Evolutionary conservation across 2,329 filamentous ascomycete genomes (phyloP).

Genomic region (Clarireedia monteithiana): DNA sequence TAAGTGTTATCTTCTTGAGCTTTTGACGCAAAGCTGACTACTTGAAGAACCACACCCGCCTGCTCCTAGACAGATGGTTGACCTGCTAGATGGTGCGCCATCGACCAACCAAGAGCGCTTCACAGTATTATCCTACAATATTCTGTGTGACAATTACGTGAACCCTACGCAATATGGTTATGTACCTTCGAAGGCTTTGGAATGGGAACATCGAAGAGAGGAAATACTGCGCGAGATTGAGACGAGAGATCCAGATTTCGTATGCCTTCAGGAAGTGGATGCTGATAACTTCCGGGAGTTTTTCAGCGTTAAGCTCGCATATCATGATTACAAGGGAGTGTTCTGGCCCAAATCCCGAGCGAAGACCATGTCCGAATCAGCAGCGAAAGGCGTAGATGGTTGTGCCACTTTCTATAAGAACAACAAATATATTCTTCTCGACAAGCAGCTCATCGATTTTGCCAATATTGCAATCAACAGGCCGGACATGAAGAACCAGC

Average conservation of each 20-base stretch:
- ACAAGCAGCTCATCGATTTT: slow-evolving; percentile 93
- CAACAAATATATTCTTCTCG: slow-evolving; percentile 86
- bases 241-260: slow-evolving; percentile 74
- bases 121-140: slow-evolving; percentile 89
- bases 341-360: slow-evolving; percentile 88
- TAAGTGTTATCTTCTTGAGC: slow-evolving; percentile 38
- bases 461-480: slow-evolving; percentile 86
- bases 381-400: slow-evolving; percentile 85
- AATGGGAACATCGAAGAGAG: slow-evolving; percentile 80
- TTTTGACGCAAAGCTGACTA: slow-evolving; percentile 4
- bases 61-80: slow-evolving; percentile 65
- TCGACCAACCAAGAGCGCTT: slow-evolving; percentile 57
- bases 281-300: slow-evolving; percentile 86
- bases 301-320: slow-evolving; percentile 78
- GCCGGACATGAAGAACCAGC: slow-evolving; percentile 93
- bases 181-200: slow-evolving; percentile 70
- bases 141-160: slow-evolving; percentile 87
- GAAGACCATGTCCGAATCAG: slow-evolving; percentile 84
- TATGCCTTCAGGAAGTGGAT: slow-evolving; percentile 91
- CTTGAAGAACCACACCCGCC: slow-evolving; percentile 67
- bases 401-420: slow-evolving; percentile 96
- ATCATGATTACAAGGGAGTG: slow-evolving; percentile 86
- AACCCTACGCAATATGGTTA: slow-evolving; percentile 84
- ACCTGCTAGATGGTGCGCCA: slow-evolving; percentile 62
- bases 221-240: slow-evolving; percentile 78